Base-by-base conservation (phyloP, 2,329 filamentous ascomycete genomes). In the Diplodia corticola region DNA sequence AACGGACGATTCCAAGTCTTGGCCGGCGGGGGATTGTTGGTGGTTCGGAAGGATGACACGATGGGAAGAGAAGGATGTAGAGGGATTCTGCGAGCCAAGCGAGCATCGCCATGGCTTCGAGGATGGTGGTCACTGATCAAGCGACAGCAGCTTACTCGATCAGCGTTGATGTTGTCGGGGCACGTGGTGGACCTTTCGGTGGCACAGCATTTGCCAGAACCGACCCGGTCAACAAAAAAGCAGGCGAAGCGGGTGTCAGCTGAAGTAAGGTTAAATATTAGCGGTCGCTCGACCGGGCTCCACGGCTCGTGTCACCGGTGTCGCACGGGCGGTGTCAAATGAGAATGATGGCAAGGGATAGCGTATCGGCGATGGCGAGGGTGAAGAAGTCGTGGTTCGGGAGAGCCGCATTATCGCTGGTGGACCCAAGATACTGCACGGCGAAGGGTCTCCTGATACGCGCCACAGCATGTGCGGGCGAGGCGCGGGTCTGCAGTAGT, bases 251-350 rank as follows among this genome's bases (percentile, higher is more conserved):
- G 17, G 37, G 37, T 17, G 55, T 59, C 55, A 59, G 55, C 55
- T 59, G 55, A 59, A 59, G 55, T 59, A 59, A 59, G 55, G 55
- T 59, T 59, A 59, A 59, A 59, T 46, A 30, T 33, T 40, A 57
- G 33, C 51, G 33, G 37, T 30, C 24, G 17, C 24, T 37, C 20
- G 55, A 59, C 55, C 17, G 12, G n/a, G 15, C 6, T 49, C 46
- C 55, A 26, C 12, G n/a, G 15, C 6, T 49, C 46, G 46, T 49
- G 46, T 7, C 20, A 24, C 46, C 10, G 5, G n/a, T 26, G 26
- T 7, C 15, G 3, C 24, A 20, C 5, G 26, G 17, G 26, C 28
- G 28, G 5, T 6, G 26, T 33, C 24, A 9, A 10, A 53, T 28
- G 50, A 30, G 15, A 13, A 28, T 17, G 48, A 51, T 26, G 12